Conservation (phyloP, 179 eudicot genomes). For the Pouteria campechiana region DNA sequence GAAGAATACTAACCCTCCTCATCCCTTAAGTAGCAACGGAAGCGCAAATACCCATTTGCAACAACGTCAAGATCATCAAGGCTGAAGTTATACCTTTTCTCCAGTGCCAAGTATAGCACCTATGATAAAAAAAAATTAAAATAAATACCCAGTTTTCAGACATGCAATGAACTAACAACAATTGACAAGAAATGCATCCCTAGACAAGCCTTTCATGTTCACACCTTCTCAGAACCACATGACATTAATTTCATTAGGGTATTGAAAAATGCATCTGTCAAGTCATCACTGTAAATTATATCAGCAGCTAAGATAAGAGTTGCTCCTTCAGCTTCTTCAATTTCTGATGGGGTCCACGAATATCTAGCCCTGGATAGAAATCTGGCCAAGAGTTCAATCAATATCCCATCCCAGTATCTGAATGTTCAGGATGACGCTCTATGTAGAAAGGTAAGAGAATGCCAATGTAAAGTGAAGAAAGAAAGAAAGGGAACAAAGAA, state of each 20-base stretch:
- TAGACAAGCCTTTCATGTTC: not conserved
- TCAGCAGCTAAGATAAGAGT: slow-evolving; percentile 88
- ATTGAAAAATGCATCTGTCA: slow-evolving; percentile 78
- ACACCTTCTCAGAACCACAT: slow-evolving; percentile 57
- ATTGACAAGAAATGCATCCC: too few relatives aligned
- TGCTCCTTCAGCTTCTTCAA: slow-evolving; percentile 52
- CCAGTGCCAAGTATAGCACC: slow-evolving; percentile 81
- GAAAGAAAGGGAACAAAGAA: too few relatives aligned
- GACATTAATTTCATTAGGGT: slow-evolving; percentile 48
- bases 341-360: slow-evolving; percentile 54
- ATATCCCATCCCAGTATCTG: too few relatives aligned
- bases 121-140: slow-evolving; percentile 11
- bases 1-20: slow-evolving; percentile 25
- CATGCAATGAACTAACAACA: too few relatives aligned
- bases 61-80: slow-evolving; percentile 72
- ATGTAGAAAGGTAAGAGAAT: too few relatives aligned
- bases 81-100: slow-evolving; percentile 88
- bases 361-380: slow-evolving; percentile 52
- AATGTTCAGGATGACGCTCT: too few relatives aligned
- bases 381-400: too few relatives aligned
- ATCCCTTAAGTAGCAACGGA: slow-evolving; percentile 49
- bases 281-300: slow-evolving; percentile 79
- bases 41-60: slow-evolving; percentile 86
- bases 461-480: too few relatives aligned
- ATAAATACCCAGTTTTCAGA: too few relatives aligned